Evolutionary conservation across 192 early-diverging fungal genomes (phyloP).

Genomic region (Chytriomyces confervae): DNA sequence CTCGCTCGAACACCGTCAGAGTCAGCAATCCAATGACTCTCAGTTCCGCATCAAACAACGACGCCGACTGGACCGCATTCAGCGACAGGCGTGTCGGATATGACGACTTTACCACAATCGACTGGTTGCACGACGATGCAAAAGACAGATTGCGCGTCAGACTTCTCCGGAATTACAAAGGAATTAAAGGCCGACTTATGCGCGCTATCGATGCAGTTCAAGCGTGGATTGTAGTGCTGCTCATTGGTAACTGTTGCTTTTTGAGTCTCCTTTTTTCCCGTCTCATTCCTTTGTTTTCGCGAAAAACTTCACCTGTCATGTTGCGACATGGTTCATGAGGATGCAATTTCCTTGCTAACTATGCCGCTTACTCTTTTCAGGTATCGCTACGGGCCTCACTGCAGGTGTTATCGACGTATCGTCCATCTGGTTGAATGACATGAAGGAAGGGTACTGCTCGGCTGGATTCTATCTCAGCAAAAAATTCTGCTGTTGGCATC

Average conservation of each 20-base stretch:
- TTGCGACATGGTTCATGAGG: background rate
- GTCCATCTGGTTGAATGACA: constrained; percentile 53
- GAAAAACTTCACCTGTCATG: background rate
- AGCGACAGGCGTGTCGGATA: constrained; percentile 43
- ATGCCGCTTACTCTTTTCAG: constrained; percentile 10
- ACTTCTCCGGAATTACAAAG: background rate
- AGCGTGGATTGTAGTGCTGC: constrained; percentile 55
- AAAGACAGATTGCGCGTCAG: constrained; percentile 70
- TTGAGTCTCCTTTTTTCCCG: background rate
- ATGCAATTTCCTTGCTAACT: background rate
- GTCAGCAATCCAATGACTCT: background rate
- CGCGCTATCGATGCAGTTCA: constrained; percentile 35
- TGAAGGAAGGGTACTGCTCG: constrained; percentile 54
- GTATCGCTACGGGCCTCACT: constrained; percentile 45
- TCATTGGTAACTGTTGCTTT: constrained; percentile 36
- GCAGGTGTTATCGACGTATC: constrained; percentile 58
- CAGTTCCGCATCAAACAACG: background rate
- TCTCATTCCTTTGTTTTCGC: background rate
- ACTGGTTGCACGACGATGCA: constrained; percentile 91
- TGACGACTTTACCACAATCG: constrained; percentile 67
- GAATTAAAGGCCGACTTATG: background rate
- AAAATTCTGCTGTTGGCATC: constrained; percentile 61
- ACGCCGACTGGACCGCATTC: constrained; percentile 19
- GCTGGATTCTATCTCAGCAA: constrained; percentile 54
- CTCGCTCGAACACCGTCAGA: background rate